Percentiles rank a stretch among this genome's conserved stretches.
phyloP scores from a whole-genome alignment of 2,329 filamentous ascomycete species.

The Lecanosticta acicola region DNA sequence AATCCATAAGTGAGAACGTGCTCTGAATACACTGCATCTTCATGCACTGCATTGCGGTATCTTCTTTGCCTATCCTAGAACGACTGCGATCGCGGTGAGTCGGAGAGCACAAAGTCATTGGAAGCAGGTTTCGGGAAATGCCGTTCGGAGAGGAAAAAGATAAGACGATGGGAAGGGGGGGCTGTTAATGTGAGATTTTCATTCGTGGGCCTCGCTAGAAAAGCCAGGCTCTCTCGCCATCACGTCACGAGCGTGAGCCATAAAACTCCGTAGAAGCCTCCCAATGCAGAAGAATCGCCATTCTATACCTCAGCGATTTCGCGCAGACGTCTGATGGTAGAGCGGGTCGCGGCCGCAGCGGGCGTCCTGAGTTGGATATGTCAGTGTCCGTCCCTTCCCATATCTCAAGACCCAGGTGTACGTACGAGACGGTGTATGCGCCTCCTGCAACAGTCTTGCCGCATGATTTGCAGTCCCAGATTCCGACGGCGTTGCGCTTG shows the following conservation, averaged over 20 bases:
- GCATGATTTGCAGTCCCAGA: constrained; percentile 96
- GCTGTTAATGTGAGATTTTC: constrained; percentile 19
- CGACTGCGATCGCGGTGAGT: no score
- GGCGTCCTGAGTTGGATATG: constrained; percentile 62
- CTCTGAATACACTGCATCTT: no score
- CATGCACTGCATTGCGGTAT: no score
- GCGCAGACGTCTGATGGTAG: constrained; percentile 92
- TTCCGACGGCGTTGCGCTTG: constrained; percentile 76
- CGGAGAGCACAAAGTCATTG: no score
- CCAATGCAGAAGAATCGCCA: constrained; percentile 20
- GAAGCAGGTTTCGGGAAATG: no score
- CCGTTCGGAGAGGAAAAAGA: neutral
- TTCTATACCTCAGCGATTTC: constrained; percentile 92
- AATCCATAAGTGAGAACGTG: no score
- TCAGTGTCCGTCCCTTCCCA: constrained; percentile 6
- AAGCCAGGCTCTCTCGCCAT: constrained; percentile 17
- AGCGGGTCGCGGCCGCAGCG: constrained; percentile 88
- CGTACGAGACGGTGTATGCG: constrained; percentile 95
- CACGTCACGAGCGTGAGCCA: constrained; percentile 18
- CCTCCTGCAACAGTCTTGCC: constrained; percentile 89
- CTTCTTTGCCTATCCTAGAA: no score
- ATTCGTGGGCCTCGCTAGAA: constrained; percentile 25
- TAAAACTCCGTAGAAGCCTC: constrained; percentile 26
- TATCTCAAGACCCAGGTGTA: constrained; percentile 35
- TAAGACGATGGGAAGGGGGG: constrained; percentile 2